phyloP scores from a whole-genome alignment of 208 protist genomes.

The Trypanosoma mega region DNA sequence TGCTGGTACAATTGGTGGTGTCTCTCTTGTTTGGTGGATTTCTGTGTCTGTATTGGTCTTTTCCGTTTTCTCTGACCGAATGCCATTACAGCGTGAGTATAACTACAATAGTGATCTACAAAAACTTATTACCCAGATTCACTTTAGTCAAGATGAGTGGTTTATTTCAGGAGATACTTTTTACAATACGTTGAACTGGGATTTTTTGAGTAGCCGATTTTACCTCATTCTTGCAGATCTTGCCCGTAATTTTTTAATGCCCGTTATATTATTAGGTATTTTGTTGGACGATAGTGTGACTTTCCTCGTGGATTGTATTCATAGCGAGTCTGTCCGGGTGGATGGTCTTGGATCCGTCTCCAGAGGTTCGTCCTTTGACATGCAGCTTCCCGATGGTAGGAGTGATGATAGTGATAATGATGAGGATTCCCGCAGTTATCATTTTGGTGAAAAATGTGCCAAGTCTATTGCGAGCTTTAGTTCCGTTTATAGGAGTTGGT shows the following conservation, averaged over 20 bases:
- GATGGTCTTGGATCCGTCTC: slow-evolving; percentile 79
- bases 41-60: slow-evolving; percentile 55
- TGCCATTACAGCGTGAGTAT: slow-evolving; percentile 69
- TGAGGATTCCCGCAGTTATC: background rate
- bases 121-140: slow-evolving; percentile 40
- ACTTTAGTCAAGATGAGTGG: slow-evolving; percentile 61
- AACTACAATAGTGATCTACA: slow-evolving; percentile 54
- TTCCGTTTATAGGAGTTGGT: slow-evolving; percentile 21
- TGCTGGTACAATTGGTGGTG: slow-evolving; percentile 43
- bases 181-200: slow-evolving; percentile 42
- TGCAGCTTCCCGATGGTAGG: background rate
- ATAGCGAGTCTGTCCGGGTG: slow-evolving; percentile 47
- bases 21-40: slow-evolving; percentile 79
- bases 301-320: slow-evolving; percentile 40
- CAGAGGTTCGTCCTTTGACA: slow-evolving; percentile 37
- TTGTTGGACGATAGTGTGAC: slow-evolving; percentile 61
- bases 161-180: slow-evolving; percentile 59
- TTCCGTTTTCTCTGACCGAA: slow-evolving; percentile 39
- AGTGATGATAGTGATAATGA: background rate
- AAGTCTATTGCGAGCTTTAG: slow-evolving; percentile 31
- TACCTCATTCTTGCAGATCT: slow-evolving; percentile 42
- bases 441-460: slow-evolving; percentile 17
- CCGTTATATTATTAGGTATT: slow-evolving; percentile 53
- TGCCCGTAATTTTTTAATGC: slow-evolving; percentile 43
- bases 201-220: slow-evolving; percentile 58